Percentiles rank a stretch among this genome's conserved stretches.
phyloP scores from a whole-genome alignment of 129 eudicot species.

The Glebionis coronaria region DNA sequence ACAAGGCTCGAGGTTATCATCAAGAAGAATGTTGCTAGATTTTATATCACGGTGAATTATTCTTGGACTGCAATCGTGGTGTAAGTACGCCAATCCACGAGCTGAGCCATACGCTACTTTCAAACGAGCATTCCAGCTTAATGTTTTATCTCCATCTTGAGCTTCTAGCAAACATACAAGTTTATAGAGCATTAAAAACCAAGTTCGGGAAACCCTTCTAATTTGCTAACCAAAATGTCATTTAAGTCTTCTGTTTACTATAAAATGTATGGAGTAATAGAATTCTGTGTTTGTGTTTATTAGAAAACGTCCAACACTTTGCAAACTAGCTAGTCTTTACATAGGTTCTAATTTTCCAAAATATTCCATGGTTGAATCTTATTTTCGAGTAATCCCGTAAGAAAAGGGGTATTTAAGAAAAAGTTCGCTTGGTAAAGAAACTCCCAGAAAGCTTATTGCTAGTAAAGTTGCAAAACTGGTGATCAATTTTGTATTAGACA shows the following conservation, averaged over 20 bases:
- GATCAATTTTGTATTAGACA: not conserved
- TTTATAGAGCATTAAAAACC: conserved; percentile 5
- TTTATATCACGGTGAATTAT: conserved; percentile 92
- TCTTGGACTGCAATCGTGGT: conserved; percentile 88
- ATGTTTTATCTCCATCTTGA: conserved; percentile 29
- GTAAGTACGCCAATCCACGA: conserved; percentile 87
- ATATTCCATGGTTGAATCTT: no score
- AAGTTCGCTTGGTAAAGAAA: no score
- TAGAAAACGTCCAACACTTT: no score
- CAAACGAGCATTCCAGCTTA: conserved; percentile 77
- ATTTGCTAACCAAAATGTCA: not conserved
- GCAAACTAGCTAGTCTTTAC: no score
- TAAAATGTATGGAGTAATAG: no score
- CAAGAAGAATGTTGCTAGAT: conserved; percentile 88
- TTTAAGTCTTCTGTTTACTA: no score
- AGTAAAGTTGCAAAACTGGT: no score
- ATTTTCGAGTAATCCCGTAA: no score
- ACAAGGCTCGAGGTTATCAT: conserved; percentile 87
- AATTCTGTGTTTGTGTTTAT: no score
- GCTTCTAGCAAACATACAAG: conserved; percentile 36
- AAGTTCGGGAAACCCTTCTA: not conserved
- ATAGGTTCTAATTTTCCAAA: no score
- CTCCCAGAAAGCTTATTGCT: no score
- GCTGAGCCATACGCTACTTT: conserved; percentile 90
- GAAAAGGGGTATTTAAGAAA: no score